phyloP scores from a whole-genome alignment of 768 basidiomycete species.

The Suillus plorans region DNA sequence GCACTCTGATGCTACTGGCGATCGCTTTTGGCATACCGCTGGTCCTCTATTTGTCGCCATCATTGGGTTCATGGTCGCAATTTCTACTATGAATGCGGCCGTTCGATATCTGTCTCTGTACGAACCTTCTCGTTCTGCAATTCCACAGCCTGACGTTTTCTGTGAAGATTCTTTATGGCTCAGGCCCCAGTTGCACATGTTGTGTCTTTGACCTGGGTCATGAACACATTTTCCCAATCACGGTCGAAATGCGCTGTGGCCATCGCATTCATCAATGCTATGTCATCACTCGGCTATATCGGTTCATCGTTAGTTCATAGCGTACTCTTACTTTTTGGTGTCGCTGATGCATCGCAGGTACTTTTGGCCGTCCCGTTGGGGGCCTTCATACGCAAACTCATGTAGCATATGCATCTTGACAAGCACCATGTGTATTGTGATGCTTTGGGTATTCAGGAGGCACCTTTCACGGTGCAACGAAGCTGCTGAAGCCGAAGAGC shows the following conservation, averaged over 20 bases:
- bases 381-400: conserved; percentile 64
- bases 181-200: conserved; percentile 70
- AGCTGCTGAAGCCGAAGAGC: conserved; percentile 37
- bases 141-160: background rate
- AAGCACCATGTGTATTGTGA: conserved; percentile 46
- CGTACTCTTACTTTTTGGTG: conserved; percentile 1
- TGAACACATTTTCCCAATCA: conserved; percentile 64
- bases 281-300: conserved; percentile 80
- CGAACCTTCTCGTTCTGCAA: conserved; percentile 16
- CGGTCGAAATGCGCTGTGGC: conserved; percentile 84
- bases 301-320: conserved; percentile 64
- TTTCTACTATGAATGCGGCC: conserved; percentile 58
- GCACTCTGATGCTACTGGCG: conserved; percentile 69
- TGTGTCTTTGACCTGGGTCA: conserved; percentile 54
- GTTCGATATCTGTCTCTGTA: conserved; percentile 67
- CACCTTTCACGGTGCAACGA: conserved; percentile 43
- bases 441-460: conserved; percentile 48
- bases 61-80: conserved; percentile 63
- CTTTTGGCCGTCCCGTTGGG: conserved; percentile 67
- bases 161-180: conserved; percentile 68
- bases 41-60: conserved; percentile 57
- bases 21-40: conserved; percentile 72
- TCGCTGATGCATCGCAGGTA: conserved; percentile 37
- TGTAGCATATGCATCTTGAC: conserved; percentile 73
- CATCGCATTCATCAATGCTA: conserved; percentile 75